phyloP scores from a whole-genome alignment of 768 basidiomycete genomes.

The Hericium coralloides region DNA sequence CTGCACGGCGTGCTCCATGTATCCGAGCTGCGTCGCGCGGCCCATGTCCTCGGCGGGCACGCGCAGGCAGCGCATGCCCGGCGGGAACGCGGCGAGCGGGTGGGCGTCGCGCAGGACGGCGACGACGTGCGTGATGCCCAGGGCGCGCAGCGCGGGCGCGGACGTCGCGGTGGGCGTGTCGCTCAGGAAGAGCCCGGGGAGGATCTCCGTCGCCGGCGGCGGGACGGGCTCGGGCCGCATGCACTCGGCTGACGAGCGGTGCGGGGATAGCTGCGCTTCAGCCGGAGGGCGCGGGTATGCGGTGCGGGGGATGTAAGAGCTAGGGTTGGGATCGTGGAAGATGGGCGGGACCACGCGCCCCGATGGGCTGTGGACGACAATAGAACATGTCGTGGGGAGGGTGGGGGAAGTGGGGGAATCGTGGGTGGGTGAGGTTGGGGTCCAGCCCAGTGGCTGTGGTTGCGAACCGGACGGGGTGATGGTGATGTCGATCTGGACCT shows the following conservation, averaged over 20 bases:
- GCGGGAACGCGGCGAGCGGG: background rate
- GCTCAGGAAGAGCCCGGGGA: constrained; percentile 21
- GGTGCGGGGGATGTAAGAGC: background rate
- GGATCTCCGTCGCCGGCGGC: constrained; percentile 20
- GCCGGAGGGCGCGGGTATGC: background rate
- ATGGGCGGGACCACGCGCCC: background rate
- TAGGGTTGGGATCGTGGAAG: background rate
- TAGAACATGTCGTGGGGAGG: background rate
- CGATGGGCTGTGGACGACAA: too few relatives aligned
- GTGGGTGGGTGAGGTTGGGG: background rate
- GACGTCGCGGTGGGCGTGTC: constrained; percentile 21
- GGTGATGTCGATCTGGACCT: background rate
- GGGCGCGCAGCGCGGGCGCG: constrained; percentile 9
- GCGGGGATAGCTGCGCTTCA: background rate
- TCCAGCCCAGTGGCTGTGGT: background rate
- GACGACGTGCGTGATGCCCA: constrained; percentile 24
- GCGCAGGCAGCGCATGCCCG: background rate
- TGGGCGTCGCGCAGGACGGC: constrained; percentile 7
- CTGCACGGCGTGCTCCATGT: background rate
- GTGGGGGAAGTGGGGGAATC: background rate
- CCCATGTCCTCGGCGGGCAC: background rate
- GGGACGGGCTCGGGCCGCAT: constrained; percentile 17
- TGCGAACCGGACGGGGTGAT: background rate
- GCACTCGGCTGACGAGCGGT: constrained; percentile 1
- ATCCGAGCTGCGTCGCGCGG: background rate